A percentile compares a stretch with the other conserved stretches of the same genome.
phyloP scores from a whole-genome alignment of 495 filamentous ascomycete genomes.

The Pseudotulostoma volvatum region DNA sequence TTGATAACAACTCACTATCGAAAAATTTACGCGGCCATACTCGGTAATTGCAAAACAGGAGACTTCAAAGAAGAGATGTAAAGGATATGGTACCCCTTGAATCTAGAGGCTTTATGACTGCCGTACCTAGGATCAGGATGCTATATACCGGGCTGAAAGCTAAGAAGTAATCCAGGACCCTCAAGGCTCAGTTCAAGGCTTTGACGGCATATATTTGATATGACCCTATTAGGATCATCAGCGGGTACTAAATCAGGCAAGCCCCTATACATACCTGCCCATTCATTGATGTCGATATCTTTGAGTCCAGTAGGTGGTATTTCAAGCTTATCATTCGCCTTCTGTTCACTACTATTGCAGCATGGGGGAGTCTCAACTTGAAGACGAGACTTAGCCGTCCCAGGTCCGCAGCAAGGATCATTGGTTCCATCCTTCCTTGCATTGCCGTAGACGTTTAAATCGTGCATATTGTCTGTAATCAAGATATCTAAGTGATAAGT shows the following conservation, averaged over 20 bases:
- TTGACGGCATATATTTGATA: conserved; percentile 3
- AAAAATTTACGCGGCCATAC: too few species aligned
- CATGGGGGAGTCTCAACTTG: neutral
- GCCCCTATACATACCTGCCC: conserved; percentile 8
- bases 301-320: conserved; percentile 1
- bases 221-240: conserved; percentile 1
- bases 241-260: neutral
- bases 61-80: too few species aligned
- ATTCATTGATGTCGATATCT: conserved; percentile 11
- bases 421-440: conserved; percentile 8
- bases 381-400: neutral
- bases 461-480: conserved; percentile 34
- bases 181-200: neutral
- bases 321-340: neutral
- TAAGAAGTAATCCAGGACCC: too few species aligned
- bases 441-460: conserved; percentile 39
- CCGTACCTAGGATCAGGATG: too few species aligned
- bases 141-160: too few species aligned
- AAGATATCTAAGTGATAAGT: conserved; percentile 23
- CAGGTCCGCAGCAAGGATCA: conserved; percentile 3
- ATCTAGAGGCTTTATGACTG: too few species aligned
- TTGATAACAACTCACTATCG: too few species aligned
- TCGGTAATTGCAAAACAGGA: too few species aligned
- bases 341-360: too few species aligned
- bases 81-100: too few species aligned